Conservation (phyloP, 78 protist genomes). For the Mastigamoeba balamuthi region DNA sequence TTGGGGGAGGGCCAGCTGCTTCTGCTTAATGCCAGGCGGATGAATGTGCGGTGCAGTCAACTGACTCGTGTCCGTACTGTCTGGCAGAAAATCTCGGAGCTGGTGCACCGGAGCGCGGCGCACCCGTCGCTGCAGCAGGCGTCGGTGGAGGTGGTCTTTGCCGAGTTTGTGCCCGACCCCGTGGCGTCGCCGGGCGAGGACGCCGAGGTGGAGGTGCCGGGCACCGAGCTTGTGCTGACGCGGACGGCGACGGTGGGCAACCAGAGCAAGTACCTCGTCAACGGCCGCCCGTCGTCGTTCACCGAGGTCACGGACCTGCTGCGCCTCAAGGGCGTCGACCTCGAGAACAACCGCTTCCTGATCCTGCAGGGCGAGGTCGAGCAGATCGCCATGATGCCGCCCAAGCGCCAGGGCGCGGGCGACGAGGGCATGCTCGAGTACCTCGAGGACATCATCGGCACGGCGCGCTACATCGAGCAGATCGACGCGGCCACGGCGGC, state of each 20-base stretch:
- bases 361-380: constrained; percentile 99
- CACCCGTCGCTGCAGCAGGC: constrained; percentile 49
- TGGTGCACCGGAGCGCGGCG: constrained; percentile 89
- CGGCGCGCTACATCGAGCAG: constrained; percentile 33
- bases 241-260: constrained; percentile 51
- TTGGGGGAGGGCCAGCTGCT: too few species aligned
- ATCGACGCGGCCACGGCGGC: constrained; percentile 45
- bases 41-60: too few species aligned
- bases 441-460: constrained; percentile 98
- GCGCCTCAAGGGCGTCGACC: constrained; percentile 78
- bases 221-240: constrained; percentile 70
- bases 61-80: too few species aligned
- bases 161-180: too few species aligned
- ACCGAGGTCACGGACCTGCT: constrained; percentile 65
- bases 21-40: too few species aligned
- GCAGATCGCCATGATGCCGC: constrained; percentile 97
- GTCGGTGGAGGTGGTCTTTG: constrained; percentile 87
- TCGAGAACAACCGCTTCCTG: constrained; percentile 97
- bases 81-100: too few species aligned
- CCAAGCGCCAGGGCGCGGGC: constrained; percentile 72
- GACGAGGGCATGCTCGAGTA: constrained; percentile 98
- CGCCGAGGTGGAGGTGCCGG: constrained; percentile 44
- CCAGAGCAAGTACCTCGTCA: constrained; percentile 62
- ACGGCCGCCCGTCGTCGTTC: constrained; percentile 17
- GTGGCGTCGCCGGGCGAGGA: too few species aligned